Base-by-base conservation (phyloP, 495 filamentous ascomycete genomes). In the Annulohypoxylon moriforme region DNA sequence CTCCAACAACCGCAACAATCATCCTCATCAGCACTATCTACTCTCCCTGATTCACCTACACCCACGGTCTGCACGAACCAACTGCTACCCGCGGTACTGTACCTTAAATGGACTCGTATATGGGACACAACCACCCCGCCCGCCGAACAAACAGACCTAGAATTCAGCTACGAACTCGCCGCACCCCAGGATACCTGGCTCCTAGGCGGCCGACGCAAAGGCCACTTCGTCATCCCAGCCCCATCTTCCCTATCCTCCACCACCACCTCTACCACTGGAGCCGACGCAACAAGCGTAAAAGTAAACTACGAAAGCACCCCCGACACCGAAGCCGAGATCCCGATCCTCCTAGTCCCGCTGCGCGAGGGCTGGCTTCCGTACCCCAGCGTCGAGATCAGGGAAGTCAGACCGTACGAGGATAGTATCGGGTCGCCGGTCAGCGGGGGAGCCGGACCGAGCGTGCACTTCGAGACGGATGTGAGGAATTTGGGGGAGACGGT, bases 121-220 rank as follows among this genome's bases (percentile, higher is more conserved):
- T 97, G 96, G 94, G 91, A 91, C 75, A 86, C 81, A 5, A 64
- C 62, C n/a, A 75, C 75, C 2, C 76, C 80, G 34, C 76, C 79
- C 10, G 67, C 81, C 53, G 76, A 80, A 9, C 80, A 79, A 8
- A 79, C 84, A 18, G 82, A 89, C 34, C 80, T 96, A 1, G 90
- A 93, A 73, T 97, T 97, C 78, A 87, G 89, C 66, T 97, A 93
- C 78, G 94, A 97, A 73, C 77, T 99, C 10, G 88, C 91, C 40
- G 90, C 92, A 10, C 87, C 90, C 34, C 78, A 88, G 0, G 94
- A 96, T 11, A 83, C 84, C 0, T 99, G 94, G 95, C 85, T 97
- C 0, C 81, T 98, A 4, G 94, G 93, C 29, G 96, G 96, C 0
- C 86, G 90, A 36, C 85, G 92, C 22, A 90, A 91, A 64, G 91